Base-by-base conservation (phyloP, 306 rosid species). In the Dryas octopetala region DNA sequence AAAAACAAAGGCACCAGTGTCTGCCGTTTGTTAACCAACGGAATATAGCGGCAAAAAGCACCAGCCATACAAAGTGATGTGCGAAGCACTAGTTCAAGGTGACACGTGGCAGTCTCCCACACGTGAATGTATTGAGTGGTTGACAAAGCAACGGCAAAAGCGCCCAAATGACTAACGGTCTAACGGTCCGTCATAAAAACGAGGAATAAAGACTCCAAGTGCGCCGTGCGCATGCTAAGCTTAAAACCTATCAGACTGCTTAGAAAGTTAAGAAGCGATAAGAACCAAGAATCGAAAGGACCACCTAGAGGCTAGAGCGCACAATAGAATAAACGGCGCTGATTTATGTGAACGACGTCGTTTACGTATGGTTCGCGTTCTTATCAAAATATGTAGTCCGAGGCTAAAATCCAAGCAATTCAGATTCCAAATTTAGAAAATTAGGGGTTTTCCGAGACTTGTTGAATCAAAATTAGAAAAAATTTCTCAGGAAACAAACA, bases 401-500 rank as follows among this genome's bases (percentile, higher is more conserved):
- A 32, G 38, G 38, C 38, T 32, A 1, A 32, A 32, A 32, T 32
- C 38, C 38, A 32, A 32, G 3, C 38, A 32, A 32, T 32, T 32
- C 38, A 32, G 38, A 32, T 3, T 62, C n/a, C 53, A 9, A 11
- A 49, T 49, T 9, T 11, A 49, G 58, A 53, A 53, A 53, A 15
- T 32, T 1, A 32, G 38, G 1, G 38, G 38, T 32, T 32, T 32
- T 32, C 2, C 38, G 38, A 32, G 38, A 32, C 38, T 32, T 32
- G 3, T 32, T 32, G 38, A 32, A 32, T 32, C 38, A 15, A 52
- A 61, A 41, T 44, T 75, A 3, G 38, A 32, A 9, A 43, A 45
- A 49, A 10, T 62, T 73, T 63, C 62, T 81, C 13, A 43, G 63
- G 13, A 63, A 70, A 74, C 85, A 83, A 74, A 74, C 75, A 40